Base-by-base conservation (phyloP, 768 basidiomycete genomes). In the Amylocystis lapponica region DNA sequence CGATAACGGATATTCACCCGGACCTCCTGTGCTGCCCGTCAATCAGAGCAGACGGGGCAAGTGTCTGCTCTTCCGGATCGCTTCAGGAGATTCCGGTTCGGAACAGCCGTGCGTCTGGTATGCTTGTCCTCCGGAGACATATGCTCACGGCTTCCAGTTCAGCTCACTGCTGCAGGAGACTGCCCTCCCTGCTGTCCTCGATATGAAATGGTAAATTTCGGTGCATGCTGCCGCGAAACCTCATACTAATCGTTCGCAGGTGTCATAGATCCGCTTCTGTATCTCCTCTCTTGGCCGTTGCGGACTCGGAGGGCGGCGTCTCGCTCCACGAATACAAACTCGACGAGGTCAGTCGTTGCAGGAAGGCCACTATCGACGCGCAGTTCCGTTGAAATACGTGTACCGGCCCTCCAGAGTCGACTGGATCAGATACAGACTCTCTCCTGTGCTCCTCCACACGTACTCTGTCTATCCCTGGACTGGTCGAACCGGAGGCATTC, bases 401-500 rank as follows among this genome's bases (percentile, higher is more conserved):
- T 20, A 38, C 20, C 16, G 29, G 14, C 17, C 27, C 29, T 8
- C 6, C 14, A 19, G 31, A n/a, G n/a, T n/a, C n/a, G n/a, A n/a
- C 54, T 85, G 20, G 46, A 58, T 6, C 60, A 53, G 32, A 47
- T 69, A n/a, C 62, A 71, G 22, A 63, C 65, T 12, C 61, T 85
- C 20, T 59, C 62, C 22, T 79, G 79, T 17, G 71, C 66, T 21
- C 52, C 79, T 0, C 58, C 75, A 0, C 75, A 81, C 21, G 72
- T 74, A 1, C 67, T 99, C 1, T 94, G 90, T 55, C 78, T 99
- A 14, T 97, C 93, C 8, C 66, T 98, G 21, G 96, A 97, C 62
- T 99, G 93, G 91, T 86, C 87, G 1, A 85, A 86, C 52, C 75
- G 87, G 14, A 72, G 76, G 25, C 60, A 48, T 21, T 63, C 66